Percentiles rank a stretch among this genome's conserved stretches.
Conservation (phyloP, 2,329 filamentous ascomycete genomes). For the Orbilia blumenaviensis region DNA sequence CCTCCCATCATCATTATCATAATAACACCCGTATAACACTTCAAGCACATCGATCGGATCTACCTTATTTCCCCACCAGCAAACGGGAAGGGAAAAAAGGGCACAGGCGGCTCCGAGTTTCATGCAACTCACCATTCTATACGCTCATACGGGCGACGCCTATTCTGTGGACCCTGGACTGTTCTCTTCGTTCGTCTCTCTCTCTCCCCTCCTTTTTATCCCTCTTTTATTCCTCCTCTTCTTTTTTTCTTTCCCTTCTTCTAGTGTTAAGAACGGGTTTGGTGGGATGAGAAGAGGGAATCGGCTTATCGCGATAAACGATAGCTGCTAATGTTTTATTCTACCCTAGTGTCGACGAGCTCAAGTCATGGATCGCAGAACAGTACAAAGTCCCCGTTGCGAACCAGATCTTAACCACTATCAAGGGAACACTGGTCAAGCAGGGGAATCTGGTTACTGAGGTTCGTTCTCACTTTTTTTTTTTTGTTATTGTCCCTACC, state of each 20-base stretch:
- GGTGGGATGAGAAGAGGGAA: background rate
- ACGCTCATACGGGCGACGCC: conserved; percentile 57
- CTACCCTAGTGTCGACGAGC: conserved; percentile 78
- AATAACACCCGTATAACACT: no score
- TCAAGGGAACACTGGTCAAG: conserved; percentile 83
- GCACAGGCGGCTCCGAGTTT: conserved; percentile 11
- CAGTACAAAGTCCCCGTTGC: conserved; percentile 77
- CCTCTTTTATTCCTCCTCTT: no score
- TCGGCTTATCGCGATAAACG: background rate
- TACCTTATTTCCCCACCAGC: no score
- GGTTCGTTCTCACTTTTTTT: conserved; percentile 65
- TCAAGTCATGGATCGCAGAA: conserved; percentile 81
- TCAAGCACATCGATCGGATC: no score
- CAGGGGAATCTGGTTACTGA: conserved; percentile 80
- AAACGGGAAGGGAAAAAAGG: background rate
- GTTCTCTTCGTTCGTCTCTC: conserved; percentile 55
- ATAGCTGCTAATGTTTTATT: background rate
- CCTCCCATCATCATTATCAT: no score
- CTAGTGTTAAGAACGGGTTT: background rate
- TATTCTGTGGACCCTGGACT: conserved; percentile 55
- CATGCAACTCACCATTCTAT: conserved; percentile 57
- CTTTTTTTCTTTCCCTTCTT: no score
- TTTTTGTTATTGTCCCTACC: background rate
- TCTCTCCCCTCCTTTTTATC: background rate
- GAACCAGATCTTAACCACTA: conserved; percentile 86